Evolutionary conservation across 768 basidiomycete genomes (phyloP).

Genomic region (Phylloporus sp.): DNA sequence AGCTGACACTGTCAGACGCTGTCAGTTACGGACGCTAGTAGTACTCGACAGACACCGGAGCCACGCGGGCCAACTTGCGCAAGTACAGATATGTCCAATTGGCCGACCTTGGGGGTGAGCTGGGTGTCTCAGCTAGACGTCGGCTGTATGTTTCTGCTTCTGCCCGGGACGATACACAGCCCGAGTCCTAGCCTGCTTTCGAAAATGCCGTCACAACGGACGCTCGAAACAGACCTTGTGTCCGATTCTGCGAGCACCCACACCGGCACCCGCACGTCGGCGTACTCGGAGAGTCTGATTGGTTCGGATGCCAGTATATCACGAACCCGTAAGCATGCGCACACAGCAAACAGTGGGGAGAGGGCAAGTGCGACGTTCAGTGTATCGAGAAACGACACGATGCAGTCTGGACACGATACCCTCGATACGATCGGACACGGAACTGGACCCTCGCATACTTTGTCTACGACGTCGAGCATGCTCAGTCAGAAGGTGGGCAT

Average conservation of each 20-base stretch:
- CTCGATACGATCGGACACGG: neutral
- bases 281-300: neutral
- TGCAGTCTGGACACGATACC: slow-evolving; percentile 4
- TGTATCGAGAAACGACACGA: slow-evolving; percentile 12
- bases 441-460: neutral
- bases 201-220: slow-evolving; percentile 3
- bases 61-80: too few relatives aligned
- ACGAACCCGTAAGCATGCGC: neutral
- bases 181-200: slow-evolving; percentile 1
- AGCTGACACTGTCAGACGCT: neutral
- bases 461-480: slow-evolving; percentile 14
- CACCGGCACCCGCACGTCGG: neutral
- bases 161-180: neutral
- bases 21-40: too few relatives aligned
- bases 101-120: slow-evolving; percentile 14
- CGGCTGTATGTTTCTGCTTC: neutral
- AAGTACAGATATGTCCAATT: slow-evolving; percentile 27
- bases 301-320: neutral
- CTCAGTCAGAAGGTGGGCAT: slow-evolving; percentile 21
- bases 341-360: neutral
- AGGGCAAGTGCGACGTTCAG: neutral
- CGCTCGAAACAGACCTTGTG: slow-evolving; percentile 1
- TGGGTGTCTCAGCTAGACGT: slow-evolving; percentile 17
- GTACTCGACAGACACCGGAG: too few relatives aligned
- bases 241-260: slow-evolving; percentile 1